These are phyloP conservation scores for Aspergillus sclerotiicarbonarius DNA, from an alignment of 495 filamentous ascomycete species.

Conservation along the genomic window DNA sequence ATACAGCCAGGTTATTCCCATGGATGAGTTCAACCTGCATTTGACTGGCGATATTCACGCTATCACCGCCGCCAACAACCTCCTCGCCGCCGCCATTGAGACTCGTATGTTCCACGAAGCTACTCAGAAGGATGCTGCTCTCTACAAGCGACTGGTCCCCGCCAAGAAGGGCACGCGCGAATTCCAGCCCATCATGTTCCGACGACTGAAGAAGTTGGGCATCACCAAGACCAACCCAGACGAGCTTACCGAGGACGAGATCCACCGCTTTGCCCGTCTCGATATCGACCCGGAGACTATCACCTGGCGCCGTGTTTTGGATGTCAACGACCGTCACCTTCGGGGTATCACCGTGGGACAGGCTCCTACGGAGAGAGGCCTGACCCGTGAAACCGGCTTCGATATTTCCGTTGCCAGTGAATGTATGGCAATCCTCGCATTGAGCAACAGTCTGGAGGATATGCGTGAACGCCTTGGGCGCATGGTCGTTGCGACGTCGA, in stretches of 20 bases:
- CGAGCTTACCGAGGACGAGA: slow-evolving; percentile 85
- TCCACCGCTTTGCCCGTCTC: slow-evolving; percentile 79
- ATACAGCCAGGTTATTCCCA: slow-evolving; percentile 98
- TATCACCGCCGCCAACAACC: slow-evolving; percentile 94
- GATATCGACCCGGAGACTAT: slow-evolving; percentile 97
- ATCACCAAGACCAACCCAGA: slow-evolving; percentile 93
- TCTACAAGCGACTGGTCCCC: slow-evolving; percentile 88
- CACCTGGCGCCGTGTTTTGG: slow-evolving; percentile 92
- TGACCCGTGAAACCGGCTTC: slow-evolving; percentile 82
- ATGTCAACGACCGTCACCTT: slow-evolving; percentile 95
- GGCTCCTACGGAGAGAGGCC: slow-evolving; percentile 85
- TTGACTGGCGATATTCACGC: slow-evolving; percentile 98
- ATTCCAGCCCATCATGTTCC: slow-evolving; percentile 88
- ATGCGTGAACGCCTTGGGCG: slow-evolving; percentile 92
- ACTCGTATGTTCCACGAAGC: slow-evolving; percentile 97
- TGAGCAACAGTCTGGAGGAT: slow-evolving; percentile 82
- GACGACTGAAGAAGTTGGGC: slow-evolving; percentile 87
- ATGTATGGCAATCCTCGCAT: slow-evolving; percentile 95
- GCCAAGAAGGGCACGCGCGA: slow-evolving; percentile 82
- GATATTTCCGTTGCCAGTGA: slow-evolving; percentile 97
- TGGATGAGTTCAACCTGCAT: slow-evolving; percentile 99
- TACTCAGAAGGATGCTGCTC: slow-evolving; percentile 85
- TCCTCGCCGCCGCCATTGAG: slow-evolving; percentile 96
- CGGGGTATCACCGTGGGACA: slow-evolving; percentile 83
- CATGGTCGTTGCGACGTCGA: slow-evolving; percentile 94